A percentile compares a stretch with the other conserved stretches of the same genome.
Conservation (phyloP, 1,284 basidiomycete genomes). For the Inonotus hispidus region DNA sequence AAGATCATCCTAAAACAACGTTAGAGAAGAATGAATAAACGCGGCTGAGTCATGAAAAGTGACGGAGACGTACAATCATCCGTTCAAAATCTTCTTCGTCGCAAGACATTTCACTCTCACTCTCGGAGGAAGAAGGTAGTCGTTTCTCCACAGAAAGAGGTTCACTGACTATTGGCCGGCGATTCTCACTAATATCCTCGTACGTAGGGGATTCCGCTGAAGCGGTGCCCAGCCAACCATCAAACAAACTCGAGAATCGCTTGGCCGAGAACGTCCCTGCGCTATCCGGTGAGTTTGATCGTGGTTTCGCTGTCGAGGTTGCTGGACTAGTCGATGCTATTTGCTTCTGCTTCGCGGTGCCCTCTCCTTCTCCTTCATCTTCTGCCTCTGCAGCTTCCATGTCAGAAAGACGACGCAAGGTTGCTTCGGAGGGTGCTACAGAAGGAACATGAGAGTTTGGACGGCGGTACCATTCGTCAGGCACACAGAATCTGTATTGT, state of each 20-base stretch:
- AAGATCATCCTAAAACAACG: constrained; percentile 52
- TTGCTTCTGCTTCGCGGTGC: constrained; percentile 54
- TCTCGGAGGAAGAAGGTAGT: not conserved
- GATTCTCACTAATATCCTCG: not conserved
- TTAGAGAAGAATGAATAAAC: constrained; percentile 1
- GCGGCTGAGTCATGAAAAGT: too few species aligned
- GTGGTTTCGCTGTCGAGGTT: constrained; percentile 21
- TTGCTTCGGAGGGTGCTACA: constrained; percentile 45
- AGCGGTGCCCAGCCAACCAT: constrained; percentile 15
- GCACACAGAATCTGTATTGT: constrained; percentile 53
- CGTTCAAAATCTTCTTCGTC: constrained; percentile 49
- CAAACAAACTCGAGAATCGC: constrained; percentile 17
- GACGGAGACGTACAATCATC: constrained; percentile 52
- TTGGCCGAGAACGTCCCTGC: constrained; percentile 13
- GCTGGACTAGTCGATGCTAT: constrained; percentile 22
- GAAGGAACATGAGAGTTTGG: constrained; percentile 50
- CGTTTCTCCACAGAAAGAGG: constrained; percentile 12
- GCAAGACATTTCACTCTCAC: constrained; percentile 27
- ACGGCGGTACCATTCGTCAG: constrained; percentile 75
- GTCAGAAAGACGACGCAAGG: constrained; percentile 44
- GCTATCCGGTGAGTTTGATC: constrained; percentile 12
- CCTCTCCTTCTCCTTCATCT: constrained; percentile 42
- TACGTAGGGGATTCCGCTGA: constrained; percentile 5
- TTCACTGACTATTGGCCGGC: constrained; percentile 16
- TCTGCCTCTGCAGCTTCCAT: constrained; percentile 43